Evolutionary conservation across 768 basidiomycete genomes (phyloP).

Genomic region (Boletus tylopilopsis): DNA sequence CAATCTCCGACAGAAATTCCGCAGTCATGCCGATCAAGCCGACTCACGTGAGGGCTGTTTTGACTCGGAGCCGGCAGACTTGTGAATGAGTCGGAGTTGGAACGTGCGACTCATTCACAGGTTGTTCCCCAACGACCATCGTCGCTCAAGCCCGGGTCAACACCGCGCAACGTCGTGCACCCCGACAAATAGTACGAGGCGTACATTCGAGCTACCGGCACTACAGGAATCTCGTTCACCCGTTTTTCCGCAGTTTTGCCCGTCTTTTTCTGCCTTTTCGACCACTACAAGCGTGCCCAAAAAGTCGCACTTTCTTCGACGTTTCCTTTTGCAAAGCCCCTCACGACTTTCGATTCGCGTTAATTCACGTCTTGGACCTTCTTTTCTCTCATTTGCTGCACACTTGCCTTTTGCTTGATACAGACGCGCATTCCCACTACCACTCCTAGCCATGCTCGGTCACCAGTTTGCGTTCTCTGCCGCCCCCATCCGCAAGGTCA

Average conservation of each 20-base stretch:
- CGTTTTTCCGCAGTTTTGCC: conserved; percentile 12
- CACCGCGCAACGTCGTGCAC: conserved; percentile 13
- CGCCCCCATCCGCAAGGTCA: conserved; percentile 92
- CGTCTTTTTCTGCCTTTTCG: conserved; percentile 16
- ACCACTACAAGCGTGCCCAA: conserved; percentile 3
- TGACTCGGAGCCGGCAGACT: conserved; percentile 16
- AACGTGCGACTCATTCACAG: conserved; percentile 31
- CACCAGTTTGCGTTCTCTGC: conserved; percentile 91
- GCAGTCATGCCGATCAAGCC: conserved; percentile 6
- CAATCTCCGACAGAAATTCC: conserved; percentile 18
- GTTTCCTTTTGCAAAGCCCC: neutral
- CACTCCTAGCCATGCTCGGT: conserved; percentile 59
- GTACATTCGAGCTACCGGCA: neutral
- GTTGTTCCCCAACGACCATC: conserved; percentile 34
- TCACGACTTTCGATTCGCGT: conserved; percentile 22
- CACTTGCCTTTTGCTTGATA: neutral
- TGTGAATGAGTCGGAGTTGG: conserved; percentile 32
- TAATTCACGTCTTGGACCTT: conserved; percentile 21
- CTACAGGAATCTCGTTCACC: conserved; percentile 1
- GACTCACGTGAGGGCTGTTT: neutral
- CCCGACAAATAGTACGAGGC: conserved; percentile 4
- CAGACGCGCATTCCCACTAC: conserved; percentile 16
- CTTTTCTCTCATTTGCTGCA: conserved; percentile 1
- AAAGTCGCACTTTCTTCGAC: conserved; percentile 22
- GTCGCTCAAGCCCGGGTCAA: conserved; percentile 21